Evolutionary conservation across 2,329 filamentous ascomycete species (phyloP), one percentile per base, ranked within the genome.

Genomic region (Stagonosporopsis tanaceti): DNA sequence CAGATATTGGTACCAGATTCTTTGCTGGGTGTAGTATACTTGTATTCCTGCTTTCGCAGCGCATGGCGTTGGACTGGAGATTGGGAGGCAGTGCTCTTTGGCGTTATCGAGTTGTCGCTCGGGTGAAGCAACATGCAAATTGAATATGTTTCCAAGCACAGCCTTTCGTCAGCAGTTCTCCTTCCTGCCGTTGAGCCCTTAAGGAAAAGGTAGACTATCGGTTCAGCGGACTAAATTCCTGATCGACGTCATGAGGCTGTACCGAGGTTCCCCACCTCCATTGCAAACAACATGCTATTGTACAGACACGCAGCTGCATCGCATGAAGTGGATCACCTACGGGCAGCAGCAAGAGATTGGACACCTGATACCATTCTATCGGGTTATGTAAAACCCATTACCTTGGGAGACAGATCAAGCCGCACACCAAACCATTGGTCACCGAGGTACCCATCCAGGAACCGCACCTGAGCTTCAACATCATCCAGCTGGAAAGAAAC

Each of bases 211-310:
- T 27, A 6, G 22, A 30, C n/a, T n/a, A 6, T 40, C 47, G 41
- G 47, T 47, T 37, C 35, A 57, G 20, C 37, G 47, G 53, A 35
- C 30, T 15, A 12, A 14, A 42, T 28, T 56, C 20, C 12, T 24
- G 5, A 15, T 8, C 35, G 42, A 57, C 54, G 54, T 57, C 48
- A 57, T 53, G 44, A 45, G 39, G 45, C 45, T 53, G 37, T 41
- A 59, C 56, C 56, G 55, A 58, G 55, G 55, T 58, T 58, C 55
- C 55, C 50, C 56, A n/a, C 27, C 15, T 32, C 22, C n/a, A 4
- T 45, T 25, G 11, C 40, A 12, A 38, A 30, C 40, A 42, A 37
- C 46, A 37, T 46, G 55, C 45, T 40, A 20, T 20, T 20, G 20
- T 20, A 30, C 17, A n/a, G 20, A 27, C 3, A 45, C 37, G 25